Conservation (phyloP, 768 basidiomycete genomes). For the Bullera alba region DNA sequence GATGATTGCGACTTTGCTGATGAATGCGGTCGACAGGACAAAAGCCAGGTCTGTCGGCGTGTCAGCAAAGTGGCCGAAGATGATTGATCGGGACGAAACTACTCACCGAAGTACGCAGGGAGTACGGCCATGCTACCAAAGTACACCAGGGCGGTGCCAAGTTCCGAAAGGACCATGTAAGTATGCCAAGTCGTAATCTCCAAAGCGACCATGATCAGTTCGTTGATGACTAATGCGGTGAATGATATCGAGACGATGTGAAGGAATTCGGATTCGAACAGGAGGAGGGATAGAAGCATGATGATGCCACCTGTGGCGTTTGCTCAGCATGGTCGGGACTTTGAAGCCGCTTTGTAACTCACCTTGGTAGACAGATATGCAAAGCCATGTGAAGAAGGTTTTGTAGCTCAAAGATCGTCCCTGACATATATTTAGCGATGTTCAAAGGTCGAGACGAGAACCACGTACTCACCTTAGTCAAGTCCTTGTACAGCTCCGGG, state of each 20-base stretch:
- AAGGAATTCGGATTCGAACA: slow-evolving; percentile 95
- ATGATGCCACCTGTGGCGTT: too few species aligned
- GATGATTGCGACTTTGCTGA: slow-evolving; percentile 91
- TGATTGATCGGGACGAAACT: slow-evolving; percentile 6
- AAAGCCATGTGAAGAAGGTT: slow-evolving; percentile 96
- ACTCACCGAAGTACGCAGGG: slow-evolving; percentile 91
- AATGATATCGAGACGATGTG: slow-evolving; percentile 99
- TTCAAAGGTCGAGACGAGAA: neutral
- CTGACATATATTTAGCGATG: slow-evolving; percentile 47
- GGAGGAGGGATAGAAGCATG: slow-evolving; percentile 92
- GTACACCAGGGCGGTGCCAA: slow-evolving; percentile 82
- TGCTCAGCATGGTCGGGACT: slow-evolving; percentile 52
- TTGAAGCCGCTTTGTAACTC: slow-evolving; percentile 31
- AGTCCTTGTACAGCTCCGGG: slow-evolving; percentile 94
- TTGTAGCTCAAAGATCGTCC: slow-evolving; percentile 91
- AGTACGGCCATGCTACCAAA: slow-evolving; percentile 84
- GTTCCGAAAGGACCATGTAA: slow-evolving; percentile 88
- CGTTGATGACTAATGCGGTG: slow-evolving; percentile 89
- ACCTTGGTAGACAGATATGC: slow-evolving; percentile 98
- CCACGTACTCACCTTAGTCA: slow-evolving; percentile 67
- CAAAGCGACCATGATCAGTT: slow-evolving; percentile 96
- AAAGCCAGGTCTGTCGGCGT: slow-evolving; percentile 74
- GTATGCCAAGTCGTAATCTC: slow-evolving; percentile 98
- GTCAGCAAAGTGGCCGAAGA: neutral
- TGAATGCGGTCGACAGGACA: slow-evolving; percentile 77